Base-by-base conservation (phyloP, 1,284 basidiomycete species). In the Trichosporon coremiiforme region DNA sequence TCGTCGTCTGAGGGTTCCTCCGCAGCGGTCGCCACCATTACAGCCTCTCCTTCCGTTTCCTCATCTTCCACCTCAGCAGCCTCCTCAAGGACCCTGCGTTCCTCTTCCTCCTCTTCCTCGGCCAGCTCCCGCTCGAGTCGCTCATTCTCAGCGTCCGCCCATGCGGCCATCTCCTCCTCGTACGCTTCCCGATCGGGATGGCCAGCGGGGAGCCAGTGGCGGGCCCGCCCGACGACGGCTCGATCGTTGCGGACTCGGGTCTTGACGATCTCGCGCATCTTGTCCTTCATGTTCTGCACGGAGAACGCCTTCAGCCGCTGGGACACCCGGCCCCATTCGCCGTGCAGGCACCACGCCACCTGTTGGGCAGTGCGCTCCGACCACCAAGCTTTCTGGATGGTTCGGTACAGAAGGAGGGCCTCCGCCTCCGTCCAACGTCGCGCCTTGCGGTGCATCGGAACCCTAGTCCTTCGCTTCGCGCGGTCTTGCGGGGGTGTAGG, bases 271-370 rank as follows among this genome's bases (percentile, higher is more conserved):
- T 66, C 67, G 17, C 74, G 62, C 75, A 82, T 77, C 75, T 80
- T 80, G 57, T 80, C 79, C 67, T 79, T 80, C 80, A 82, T 80
- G 68, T 82, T 77, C 68, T 80, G 78, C 1, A 74, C 68, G 57
- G 76, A 78, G 68, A 73, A 78, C 33, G 73, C 62, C 66, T 72
- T 67, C 35, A 82, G 70, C 2, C 20, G 17, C 15, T 73, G 57
- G 0, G 63, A 60, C 2, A 70, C 4, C 25, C n/a, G 33, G 0
- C 78, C 80, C 57, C 66, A 66, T 36, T 80, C 80, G 17, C 80
- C 80, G 64, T 78, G 72, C 2, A 82, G 68, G n/a, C 75, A 72
- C 72, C 73, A 75, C 1, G 76, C 76, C 8, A 79, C 77, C 45
- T 71, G 64, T 2, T 75, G 62, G 2, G 80, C 78, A 62, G 76